Base-by-base conservation (phyloP, 805 yeast genomes). In the Wickerhamomyces chaumierensis region DNA sequence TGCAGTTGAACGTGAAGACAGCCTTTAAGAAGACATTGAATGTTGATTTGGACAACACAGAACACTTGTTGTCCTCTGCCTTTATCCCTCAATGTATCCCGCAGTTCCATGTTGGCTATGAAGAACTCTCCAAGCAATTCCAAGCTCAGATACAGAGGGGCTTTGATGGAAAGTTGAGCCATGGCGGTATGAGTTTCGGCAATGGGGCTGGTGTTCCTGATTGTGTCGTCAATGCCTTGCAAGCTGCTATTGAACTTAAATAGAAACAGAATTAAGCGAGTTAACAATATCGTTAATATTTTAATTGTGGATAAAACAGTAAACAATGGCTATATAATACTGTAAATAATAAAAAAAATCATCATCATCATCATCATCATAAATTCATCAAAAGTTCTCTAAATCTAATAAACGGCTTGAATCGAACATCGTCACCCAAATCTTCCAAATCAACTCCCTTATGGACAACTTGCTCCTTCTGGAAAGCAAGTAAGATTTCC, bases 141-240 rank as follows among this genome's bases (percentile, higher is more conserved):
- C 56, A 63, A 27, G 39, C 50, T 16, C 47, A 53, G n/a, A 40
- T 71, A 4, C 38, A 56, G 3, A 41, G 53, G 1, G 58, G 59
- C 14, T 72, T 64, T 48, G 45, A 55, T 2, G 62, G 67, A 28
- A 61, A 60, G 32, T 50, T 79, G 13, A 69, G 75, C 0, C 51
- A 82, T 3, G 87, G 92, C 16, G 96, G 96, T 0, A 85, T 83
- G 77, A 67, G 77, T 2, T 75, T 82, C 46, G 82, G 86, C 8
- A 73, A 70, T 34, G 90, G 94, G 1, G 77, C 85, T 8, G 96
- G 96, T 1, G 88, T 88, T 2, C 95, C 95, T 2, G 96, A 88
- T 58, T 81, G 88, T 45, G 79, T 85, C 1, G 57, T 73, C 25
- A 75, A 78, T 50, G 72, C 81, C 3, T 66, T 81, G 39, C 69